phyloP scores from a whole-genome alignment of 805 yeast genomes.

The Kodamaea laetipori region DNA sequence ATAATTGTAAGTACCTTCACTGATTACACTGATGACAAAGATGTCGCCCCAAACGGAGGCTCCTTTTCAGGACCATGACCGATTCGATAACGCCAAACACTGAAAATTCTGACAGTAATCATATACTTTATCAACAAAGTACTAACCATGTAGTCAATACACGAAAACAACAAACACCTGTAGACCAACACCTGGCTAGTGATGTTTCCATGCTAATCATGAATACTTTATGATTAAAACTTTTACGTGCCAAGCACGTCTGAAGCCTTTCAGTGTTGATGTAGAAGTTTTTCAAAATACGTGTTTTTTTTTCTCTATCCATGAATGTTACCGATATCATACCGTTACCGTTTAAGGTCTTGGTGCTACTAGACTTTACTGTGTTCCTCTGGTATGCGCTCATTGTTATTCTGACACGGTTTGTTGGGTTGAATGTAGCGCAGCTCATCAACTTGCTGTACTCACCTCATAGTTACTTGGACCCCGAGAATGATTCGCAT shows the following conservation, averaged over 20 bases:
- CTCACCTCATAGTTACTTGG: conserved; percentile 38
- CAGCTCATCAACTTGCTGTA: conserved; percentile 46
- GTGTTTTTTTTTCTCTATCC: background rate
- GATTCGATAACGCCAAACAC: conserved; percentile 71
- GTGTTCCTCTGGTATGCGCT: conserved; percentile 56
- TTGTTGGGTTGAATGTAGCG: conserved; percentile 46
- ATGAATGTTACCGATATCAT: conserved; percentile 22
- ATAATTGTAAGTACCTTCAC: conserved; percentile 10
- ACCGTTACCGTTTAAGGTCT: conserved; percentile 48
- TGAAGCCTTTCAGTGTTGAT: conserved; percentile 28
- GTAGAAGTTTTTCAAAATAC: conserved; percentile 3
- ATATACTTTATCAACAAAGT: background rate
- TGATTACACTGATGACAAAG: conserved; percentile 54
- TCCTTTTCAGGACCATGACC: conserved; percentile 63
- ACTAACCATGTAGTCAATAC: conserved; percentile 17
- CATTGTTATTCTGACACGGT: conserved; percentile 38
- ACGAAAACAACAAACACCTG: conserved; percentile 2
- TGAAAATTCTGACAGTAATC: conserved; percentile 59
- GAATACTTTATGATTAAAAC: conserved; percentile 48
- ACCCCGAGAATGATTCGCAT: conserved; percentile 20
- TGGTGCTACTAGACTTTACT: conserved; percentile 52
- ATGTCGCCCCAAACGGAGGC: conserved; percentile 79
- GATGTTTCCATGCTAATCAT: conserved; percentile 69
- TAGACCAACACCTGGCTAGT: conserved; percentile 37
- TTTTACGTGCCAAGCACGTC: conserved; percentile 34